These are phyloP conservation scores for Hibiscus trionum DNA, from an alignment of 345 rosid genomes.

Conservation along the genomic window DNA sequence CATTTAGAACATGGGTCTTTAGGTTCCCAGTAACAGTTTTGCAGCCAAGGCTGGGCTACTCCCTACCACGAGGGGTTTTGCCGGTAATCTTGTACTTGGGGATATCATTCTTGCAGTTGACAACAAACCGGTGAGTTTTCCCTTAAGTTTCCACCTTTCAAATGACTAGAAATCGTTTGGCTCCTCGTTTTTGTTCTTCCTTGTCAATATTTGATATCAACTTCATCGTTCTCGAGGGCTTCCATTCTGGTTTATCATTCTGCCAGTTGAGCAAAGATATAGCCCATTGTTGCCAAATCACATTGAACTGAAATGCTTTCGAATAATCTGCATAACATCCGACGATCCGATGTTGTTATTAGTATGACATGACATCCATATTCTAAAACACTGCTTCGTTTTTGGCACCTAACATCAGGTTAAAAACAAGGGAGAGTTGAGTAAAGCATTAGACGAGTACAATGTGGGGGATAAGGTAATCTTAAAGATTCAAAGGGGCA, in stretches of 20 bases:
- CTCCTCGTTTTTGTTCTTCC: not conserved
- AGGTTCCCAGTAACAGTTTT: slow-evolving; percentile 68
- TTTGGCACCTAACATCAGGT: slow-evolving; percentile 37
- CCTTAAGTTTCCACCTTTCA: slow-evolving; percentile 1
- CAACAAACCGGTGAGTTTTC: slow-evolving; percentile 50
- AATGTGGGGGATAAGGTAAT: slow-evolving; percentile 61
- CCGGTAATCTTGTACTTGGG: slow-evolving; percentile 81
- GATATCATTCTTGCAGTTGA: slow-evolving; percentile 75
- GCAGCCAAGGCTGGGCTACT: slow-evolving; percentile 74
- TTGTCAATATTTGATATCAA: not conserved
- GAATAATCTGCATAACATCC: not conserved
- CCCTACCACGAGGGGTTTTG: slow-evolving; percentile 77
- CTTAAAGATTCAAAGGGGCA: slow-evolving; percentile 64
- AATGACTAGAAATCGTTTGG: not conserved
- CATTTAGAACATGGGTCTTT: not conserved
- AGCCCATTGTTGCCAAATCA: not conserved
- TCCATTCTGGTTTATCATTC: not conserved
- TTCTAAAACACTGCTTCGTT: not conserved
- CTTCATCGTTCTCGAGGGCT: not conserved
- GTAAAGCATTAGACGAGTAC: slow-evolving; percentile 72
- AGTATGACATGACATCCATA: not conserved
- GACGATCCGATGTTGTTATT: not conserved
- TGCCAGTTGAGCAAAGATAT: too few relatives aligned
- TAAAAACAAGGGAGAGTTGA: slow-evolving; percentile 68
- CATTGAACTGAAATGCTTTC: not conserved